Base-by-base conservation (phyloP, 2,329 filamentous ascomycete species). In the Xylariaceae sp. region DNA sequence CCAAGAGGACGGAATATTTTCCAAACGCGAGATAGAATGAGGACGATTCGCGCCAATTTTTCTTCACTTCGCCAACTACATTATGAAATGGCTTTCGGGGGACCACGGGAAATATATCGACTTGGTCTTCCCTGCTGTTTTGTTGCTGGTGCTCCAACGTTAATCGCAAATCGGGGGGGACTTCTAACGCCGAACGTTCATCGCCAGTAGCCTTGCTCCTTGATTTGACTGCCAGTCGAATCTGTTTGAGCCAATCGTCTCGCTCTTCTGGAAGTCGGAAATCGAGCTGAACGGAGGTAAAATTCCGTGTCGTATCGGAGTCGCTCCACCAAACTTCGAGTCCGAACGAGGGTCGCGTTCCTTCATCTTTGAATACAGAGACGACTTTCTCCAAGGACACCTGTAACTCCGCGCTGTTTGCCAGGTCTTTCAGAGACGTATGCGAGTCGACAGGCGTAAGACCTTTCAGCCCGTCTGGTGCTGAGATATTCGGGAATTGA, bases 301-400 rank as follows among this genome's bases (percentile, higher is more conserved):
- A 80, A 12, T 71, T 66, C 38, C 76, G 67, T 48, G 70, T 66
- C 14, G 66, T 61, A 12, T 72, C 72, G 49, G 44, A 48, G 14
- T 39, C 33, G 42, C 71, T 74, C 78, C 78, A 82, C 77, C 78
- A 82, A 2, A 81, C 68, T 58, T 82, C 78, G 44, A 82, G 62
- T 6, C 76, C 76, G 40, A 76, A 78, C 6, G 74, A 71, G 11
- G 75, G 71, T 42, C 73, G 70, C 1, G 71, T 71, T 39, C 71
- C 72, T 57, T 81, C 77, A 30, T 77, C 74, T 30, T 71, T 72
- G 54, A 80, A 81, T 2, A 73, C 72, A 2, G 78, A 75, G 35
- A 82, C 74, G 19, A 82, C 69, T 35, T 70, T 72, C 14, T 73
- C 69, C 7, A 81, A 63, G 0, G 78, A 75, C 7, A 82, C 71